Evolutionary conservation across 2,329 filamentous ascomycete genomes (phyloP).

Genomic region (Didymella sp.): DNA sequence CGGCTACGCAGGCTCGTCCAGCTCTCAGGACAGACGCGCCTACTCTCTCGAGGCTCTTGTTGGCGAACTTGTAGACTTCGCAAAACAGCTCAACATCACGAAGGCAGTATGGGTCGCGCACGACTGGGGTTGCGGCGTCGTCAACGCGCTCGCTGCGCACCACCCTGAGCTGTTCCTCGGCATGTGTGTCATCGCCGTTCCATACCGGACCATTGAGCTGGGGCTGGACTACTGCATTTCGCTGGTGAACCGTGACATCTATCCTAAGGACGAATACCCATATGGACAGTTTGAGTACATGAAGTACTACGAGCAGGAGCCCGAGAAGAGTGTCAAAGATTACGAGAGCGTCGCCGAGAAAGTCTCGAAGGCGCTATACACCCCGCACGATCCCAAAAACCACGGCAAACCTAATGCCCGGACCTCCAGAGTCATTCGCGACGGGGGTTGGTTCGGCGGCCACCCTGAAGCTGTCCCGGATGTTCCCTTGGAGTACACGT

Average conservation of each 20-base stretch:
- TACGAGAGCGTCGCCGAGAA: slow-evolving; percentile 35
- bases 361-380: slow-evolving; percentile 35
- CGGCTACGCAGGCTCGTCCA: slow-evolving; percentile 41
- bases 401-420: slow-evolving; percentile 35
- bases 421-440: slow-evolving; percentile 23
- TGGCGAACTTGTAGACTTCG: slow-evolving; percentile 47
- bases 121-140: slow-evolving; percentile 52
- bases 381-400: slow-evolving; percentile 28
- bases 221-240: slow-evolving; percentile 50
- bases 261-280: slow-evolving; percentile 54
- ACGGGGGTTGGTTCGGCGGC: slow-evolving; percentile 46
- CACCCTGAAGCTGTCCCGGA: slow-evolving; percentile 35
- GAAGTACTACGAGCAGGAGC: slow-evolving; percentile 39
- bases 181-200: slow-evolving; percentile 45
- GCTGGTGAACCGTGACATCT: slow-evolving; percentile 53
- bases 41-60: slow-evolving; percentile 42
- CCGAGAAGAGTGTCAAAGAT: slow-evolving; percentile 22
- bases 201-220: slow-evolving; percentile 52
- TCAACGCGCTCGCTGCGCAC: slow-evolving; percentile 40
- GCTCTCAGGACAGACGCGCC: slow-evolving; percentile 30
- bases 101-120: slow-evolving; percentile 59
- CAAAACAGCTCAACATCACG: slow-evolving; percentile 48
- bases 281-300: slow-evolving; percentile 49
- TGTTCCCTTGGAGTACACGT: slow-evolving; percentile 38
- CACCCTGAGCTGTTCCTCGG: slow-evolving; percentile 45